phyloP scores from a whole-genome alignment of 352 stramenopile species.

The Phytophthora idaei region DNA sequence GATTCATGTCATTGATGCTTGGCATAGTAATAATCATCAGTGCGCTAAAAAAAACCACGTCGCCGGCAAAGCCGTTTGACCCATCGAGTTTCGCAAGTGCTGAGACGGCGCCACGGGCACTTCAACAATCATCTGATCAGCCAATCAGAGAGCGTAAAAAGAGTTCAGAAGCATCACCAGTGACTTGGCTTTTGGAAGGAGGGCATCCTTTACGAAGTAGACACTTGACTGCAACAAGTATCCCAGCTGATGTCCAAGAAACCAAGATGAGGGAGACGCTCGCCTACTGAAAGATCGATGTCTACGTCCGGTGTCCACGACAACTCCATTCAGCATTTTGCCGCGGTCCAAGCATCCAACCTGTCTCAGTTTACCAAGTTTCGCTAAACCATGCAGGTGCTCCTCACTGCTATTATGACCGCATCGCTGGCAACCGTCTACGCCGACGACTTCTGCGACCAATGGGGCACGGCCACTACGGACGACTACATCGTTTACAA shows the following conservation, averaged over 20 bases:
- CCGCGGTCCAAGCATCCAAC: no score
- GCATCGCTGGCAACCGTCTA: conserved; percentile 18
- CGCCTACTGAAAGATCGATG: neutral
- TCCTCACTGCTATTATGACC: no score
- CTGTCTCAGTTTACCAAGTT: no score
- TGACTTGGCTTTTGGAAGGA: neutral
- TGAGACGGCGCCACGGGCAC: neutral
- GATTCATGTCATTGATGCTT: no score
- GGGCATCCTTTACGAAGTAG: neutral
- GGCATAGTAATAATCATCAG: no score
- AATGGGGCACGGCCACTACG: conserved; percentile 28
- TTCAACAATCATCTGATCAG: neutral
- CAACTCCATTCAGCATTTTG: no score
- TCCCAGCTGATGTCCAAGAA: neutral
- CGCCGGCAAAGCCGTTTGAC: no score
- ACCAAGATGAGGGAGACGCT: neutral
- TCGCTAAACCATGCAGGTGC: no score
- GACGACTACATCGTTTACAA: conserved; percentile 54
- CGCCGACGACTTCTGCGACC: conserved; percentile 15
- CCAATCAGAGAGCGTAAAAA: neutral
- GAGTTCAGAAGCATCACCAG: neutral
- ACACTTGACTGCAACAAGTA: neutral
- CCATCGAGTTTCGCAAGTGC: neutral
- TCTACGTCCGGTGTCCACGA: neutral
- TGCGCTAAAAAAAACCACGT: no score